Evolutionary conservation across 2,329 filamentous ascomycete species (phyloP), one percentile per base, ranked within the genome.

Genomic region (Zasmidium angulare): DNA sequence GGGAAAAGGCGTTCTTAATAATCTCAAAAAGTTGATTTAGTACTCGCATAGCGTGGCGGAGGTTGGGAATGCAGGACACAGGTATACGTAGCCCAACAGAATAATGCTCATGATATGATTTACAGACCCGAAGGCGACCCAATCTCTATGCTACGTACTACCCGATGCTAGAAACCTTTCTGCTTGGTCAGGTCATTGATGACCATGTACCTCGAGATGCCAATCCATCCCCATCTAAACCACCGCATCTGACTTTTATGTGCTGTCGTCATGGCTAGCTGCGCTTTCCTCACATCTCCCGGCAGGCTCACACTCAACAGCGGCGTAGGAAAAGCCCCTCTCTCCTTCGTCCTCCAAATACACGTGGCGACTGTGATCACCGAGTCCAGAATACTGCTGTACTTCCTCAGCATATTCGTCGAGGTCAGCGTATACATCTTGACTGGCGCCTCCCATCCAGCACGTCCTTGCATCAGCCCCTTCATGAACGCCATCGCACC

Each of bases 211-310:
- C 95, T 82, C 70, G 92, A 95, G 58, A 96, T 74, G 0, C 85
- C 83, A 71, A 99, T 96, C 92, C 93, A 99, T 2, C 92, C 91
- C 84, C 92, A 98, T 7, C 95, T 86, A 73, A 98, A 99, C 95
- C 95, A 99, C 40, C 90, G 86, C 95, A 99, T 99, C 82, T 99
- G 95, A 75, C 92, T 97, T 77, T 86, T 82, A 79, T 99, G 95
- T 24, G 90, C 93, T 56, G 84, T 82, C 1, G 90, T 92, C 95
- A 99, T 99, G 29, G 95, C 93, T 56, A 79, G 82, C 78, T 93
- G 89, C 7, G 91, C 93, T 26, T 82, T 84, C 63, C 87, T 81
- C 64, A 88, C 85, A 56, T 82, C 81, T 3, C 76, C 72, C 17
- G 91, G 80, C 9, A 84, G 83, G 75, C 84, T 96, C 61, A 93